Base-by-base conservation (phyloP, 148 eudicot species). In the Polygonum aviculare region DNA sequence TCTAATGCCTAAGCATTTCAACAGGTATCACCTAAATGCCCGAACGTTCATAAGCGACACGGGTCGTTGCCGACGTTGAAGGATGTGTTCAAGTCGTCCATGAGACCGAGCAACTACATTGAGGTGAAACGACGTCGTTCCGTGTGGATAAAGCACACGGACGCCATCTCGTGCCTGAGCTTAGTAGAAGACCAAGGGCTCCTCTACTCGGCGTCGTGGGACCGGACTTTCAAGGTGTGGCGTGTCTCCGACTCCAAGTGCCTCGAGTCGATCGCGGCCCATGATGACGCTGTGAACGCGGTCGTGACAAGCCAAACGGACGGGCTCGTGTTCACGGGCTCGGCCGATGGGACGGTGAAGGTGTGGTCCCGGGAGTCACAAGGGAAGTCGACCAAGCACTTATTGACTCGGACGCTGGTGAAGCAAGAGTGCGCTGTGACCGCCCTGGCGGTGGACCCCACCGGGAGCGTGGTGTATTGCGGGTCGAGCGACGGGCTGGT, bases 401-500 rank as follows among this genome's bases (percentile, higher is more conserved):
- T 62, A 8, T 73, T 78, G 3, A 76, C 77, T 0, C 87, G 86
- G 52, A 86, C 88, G 0, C 79, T 90, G 11, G 49, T 87, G 11
- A 84, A 86, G 72, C 92, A 90, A 18, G 96, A 90, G 55, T 85
- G 88, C 35, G 96, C 96, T 0, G 88, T 90, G 9, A 90, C 96
- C 1, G 89, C 96, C 4, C 80, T 90, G 8, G 90, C 85, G 0
- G 82, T 90, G 6, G 83, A 82, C 57, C 86, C 82, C 12, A 82
- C 86, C 0, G 88, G 88, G 14, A 73, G 81, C 15, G 65, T 88
- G 0, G 79, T 90, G 7, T 90, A 90, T 75, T 81, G 88, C 69
- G 96, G 96, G 47, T 87, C 87, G 1, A 86, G 88, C 22, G 89
- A 88, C n/a, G 91, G 91, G 47, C 69, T 84, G 77, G 88, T 88